Base-by-base conservation (phyloP, 2,329 filamentous ascomycete species). In the Pleurostoma richardsiae region DNA sequence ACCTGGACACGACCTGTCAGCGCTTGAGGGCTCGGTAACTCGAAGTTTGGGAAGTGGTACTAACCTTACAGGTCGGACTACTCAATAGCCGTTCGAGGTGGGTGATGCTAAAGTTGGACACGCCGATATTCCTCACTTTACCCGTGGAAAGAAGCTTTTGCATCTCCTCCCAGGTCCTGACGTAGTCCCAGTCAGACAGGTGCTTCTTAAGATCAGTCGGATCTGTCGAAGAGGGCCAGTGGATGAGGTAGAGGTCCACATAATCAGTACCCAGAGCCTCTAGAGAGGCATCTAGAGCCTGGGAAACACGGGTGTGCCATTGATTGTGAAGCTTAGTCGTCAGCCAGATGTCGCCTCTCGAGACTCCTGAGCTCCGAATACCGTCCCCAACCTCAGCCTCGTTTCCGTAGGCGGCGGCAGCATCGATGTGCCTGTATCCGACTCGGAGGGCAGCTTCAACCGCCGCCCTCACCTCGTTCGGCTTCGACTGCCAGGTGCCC, bases 351-450 rank as follows among this genome's bases (percentile, higher is more conserved):
- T 86, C 69, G 47, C 76, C 70, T 28, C 84, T 76, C n/a, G 82
- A 76, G 2, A 88, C 77, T 29, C 81, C 82, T 3, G 79, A 79
- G 43, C 77, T 77, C 54, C 72, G 73, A 62, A 88, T 84, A 45
- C 82, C 85, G 46, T 74, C 67, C 50, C 85, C 83, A 26, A 88
- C 83, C 59, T 86, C 83, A 43, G 70, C 68, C 64, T 88, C 88
- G 67, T 92, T 94, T 63, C 82, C 83, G 65, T 94, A 94, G 44
- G 83, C 86, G 51, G 85, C 75, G 42, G 88, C 86, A 27, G 85
- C 88, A 68, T 88, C 85, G 62, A 90, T 85, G 69, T 89, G 86
- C 33, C 84, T 79, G 70, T 90, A 90, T 49, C 87, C 87, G 40
- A 71, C 69, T 51, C 73, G 72, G 29, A 90, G 74, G 29, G 86